Base-by-base conservation (phyloP, 2,329 filamentous ascomycete genomes). In the Ramichloridium luteum region DNA sequence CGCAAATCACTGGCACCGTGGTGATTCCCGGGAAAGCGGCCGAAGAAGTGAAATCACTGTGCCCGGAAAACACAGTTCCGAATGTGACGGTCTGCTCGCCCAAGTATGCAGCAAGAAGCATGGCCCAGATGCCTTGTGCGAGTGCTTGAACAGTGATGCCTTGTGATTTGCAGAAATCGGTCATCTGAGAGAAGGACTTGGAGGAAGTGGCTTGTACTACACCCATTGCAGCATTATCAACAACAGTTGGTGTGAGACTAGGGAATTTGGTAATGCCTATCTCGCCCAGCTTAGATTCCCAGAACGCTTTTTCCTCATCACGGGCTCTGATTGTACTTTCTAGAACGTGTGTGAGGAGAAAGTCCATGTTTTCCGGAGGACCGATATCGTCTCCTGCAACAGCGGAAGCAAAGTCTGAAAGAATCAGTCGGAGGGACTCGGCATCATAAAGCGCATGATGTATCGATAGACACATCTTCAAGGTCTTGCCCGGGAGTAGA, bases 381-480 rank as follows among this genome's bases (percentile, higher is more conserved):
- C 36, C 30, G 2, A 58, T 30, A 2, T 35, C 8, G 2, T 47
- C 37, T 3, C 47, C 53, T 6, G 47, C 37, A 18, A 70, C 62
- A 8, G 54, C 46, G 20, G 44, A 46, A 2, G 56, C 46, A 9
- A 93, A 60, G 43, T 79, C 71, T 0, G 61, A 48, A 2, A 93
- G 56, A 1, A 94, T 65, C 1, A 64, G 48, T 3, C 70, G 62
- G 8, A 94, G 59, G 6, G 83, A 85, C 25, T 73, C 66, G 0
- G 84, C 86, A 58, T 94, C 86, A 43, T 92, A 94, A 0, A 94
- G 61, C 1, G 81, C 80, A 57, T 94, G 86, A 40, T 92, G 79
- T 3, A 84, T 64, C 6, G 64, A 70, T 13, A 77, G 48, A 27
- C 67, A 56, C 25, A 73, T 50, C 4, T 48, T 23, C 20, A n/a